These are phyloP conservation scores for Syzygium grande DNA, from an alignment of 345 rosid species.

Conservation along the genomic window DNA sequence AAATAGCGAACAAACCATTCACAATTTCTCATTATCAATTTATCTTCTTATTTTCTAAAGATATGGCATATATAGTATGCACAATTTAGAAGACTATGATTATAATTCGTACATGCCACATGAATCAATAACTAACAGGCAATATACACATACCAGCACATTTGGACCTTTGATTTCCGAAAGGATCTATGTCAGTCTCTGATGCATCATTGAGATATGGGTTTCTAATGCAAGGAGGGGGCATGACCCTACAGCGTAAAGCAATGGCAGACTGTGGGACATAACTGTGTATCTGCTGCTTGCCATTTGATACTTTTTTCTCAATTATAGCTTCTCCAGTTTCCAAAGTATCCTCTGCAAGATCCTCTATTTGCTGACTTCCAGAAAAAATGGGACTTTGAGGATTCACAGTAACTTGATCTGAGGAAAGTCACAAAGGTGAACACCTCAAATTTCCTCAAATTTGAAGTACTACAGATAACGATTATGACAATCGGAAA, in stretches of 20 bases:
- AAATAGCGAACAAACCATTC: not conserved
- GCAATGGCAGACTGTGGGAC: slow-evolving; percentile 84
- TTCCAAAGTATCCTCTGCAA: slow-evolving; percentile 30
- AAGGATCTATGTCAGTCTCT: slow-evolving; percentile 51
- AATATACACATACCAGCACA: slow-evolving; percentile 51
- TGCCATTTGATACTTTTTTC: slow-evolving; percentile 14
- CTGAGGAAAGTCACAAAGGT: slow-evolving; percentile 15
- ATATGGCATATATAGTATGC: not conserved
- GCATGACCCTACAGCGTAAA: slow-evolving; percentile 78
- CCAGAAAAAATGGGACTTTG: slow-evolving; percentile 38
- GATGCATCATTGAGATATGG: slow-evolving; percentile 63
- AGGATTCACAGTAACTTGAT: slow-evolving; percentile 24
- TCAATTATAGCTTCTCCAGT: slow-evolving; percentile 33
- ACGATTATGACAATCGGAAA: not conserved
- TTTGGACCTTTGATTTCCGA: slow-evolving; percentile 75
- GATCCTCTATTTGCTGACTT: slow-evolving; percentile 30
- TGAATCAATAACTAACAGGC: not conserved
- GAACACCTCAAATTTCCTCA: slow-evolving; percentile 2
- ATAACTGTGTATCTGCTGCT: slow-evolving; percentile 40
- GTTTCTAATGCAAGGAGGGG: slow-evolving; percentile 90
- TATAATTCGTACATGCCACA: not conserved
- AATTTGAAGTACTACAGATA: not conserved
- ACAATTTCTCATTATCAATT: not conserved
- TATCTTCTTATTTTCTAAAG: not conserved
- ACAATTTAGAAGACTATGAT: not conserved